Percentiles rank a stretch among this genome's conserved stretches.
phyloP scores from a whole-genome alignment of 345 rosid species.

The Capsella bursapastoris region DNA sequence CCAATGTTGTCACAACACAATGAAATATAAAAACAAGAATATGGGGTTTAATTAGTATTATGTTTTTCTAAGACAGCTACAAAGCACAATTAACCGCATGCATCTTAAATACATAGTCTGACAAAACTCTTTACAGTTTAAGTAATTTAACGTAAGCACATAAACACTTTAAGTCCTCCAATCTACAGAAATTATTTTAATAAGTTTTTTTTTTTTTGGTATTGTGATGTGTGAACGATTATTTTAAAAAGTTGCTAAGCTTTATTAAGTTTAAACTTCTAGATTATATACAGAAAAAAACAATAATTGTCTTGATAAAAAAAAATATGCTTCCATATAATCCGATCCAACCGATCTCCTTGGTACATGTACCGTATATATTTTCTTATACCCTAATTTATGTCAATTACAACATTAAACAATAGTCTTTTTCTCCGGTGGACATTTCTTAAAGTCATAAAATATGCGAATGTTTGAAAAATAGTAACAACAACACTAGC shows the following conservation, averaged over 20 bases:
- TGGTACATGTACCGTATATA: constrained; percentile 1
- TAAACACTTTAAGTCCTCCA: no score
- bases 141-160: no score
- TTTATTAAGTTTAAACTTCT: background rate
- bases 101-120: background rate
- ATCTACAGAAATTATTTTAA: background rate
- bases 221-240: background rate
- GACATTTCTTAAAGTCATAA: constrained; percentile 12
- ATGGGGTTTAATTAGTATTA: background rate
- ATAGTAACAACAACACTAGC: background rate
- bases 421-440: constrained; percentile 33
- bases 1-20: background rate
- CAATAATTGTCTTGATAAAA: background rate
- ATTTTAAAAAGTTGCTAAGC: background rate
- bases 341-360: background rate
- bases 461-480: constrained; percentile 16
- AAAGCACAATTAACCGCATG: constrained; percentile 2
- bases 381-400: background rate
- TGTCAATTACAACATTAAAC: constrained; percentile 22
- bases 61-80: background rate
- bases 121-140: background rate
- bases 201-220: background rate
- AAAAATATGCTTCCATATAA: background rate
- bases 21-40: background rate
- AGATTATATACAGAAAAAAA: background rate